phyloP scores from a whole-genome alignment of 768 basidiomycete genomes.

The Strobilomyces dryophilus region DNA sequence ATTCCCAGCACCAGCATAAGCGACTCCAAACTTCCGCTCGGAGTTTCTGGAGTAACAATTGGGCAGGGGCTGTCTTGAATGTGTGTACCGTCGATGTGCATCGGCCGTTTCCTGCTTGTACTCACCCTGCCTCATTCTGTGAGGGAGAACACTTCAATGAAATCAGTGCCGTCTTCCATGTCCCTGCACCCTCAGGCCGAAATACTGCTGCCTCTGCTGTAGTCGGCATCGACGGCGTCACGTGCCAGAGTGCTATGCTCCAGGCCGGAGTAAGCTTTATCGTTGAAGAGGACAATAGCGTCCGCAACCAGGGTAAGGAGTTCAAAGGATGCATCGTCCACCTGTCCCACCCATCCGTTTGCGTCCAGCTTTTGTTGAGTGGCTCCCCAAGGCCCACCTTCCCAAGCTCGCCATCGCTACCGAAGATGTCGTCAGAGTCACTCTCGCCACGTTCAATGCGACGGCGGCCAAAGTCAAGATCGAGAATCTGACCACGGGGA shows the following conservation, averaged over 20 bases:
- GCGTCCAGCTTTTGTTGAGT: slow-evolving; percentile 11
- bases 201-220: background rate
- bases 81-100: background rate
- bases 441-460: background rate
- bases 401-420: slow-evolving; percentile 1
- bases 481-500: background rate
- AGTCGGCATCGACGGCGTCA: slow-evolving; percentile 10
- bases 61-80: background rate
- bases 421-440: slow-evolving; percentile 4
- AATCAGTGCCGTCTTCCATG: background rate
- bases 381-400: no score
- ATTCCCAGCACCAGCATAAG: background rate
- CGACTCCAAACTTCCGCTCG: no score
- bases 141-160: background rate
- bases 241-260: background rate
- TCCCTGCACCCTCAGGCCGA: background rate
- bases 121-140: background rate
- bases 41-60: background rate
- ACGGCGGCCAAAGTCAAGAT: background rate
- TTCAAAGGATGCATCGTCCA: background rate
- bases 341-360: background rate
- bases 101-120: background rate
- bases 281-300: background rate
- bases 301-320: slow-evolving; percentile 2
- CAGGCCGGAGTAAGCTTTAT: slow-evolving; percentile 5